Evolutionary conservation across 345 rosid species (phyloP).

Genomic region (Geranium brycei): DNA sequence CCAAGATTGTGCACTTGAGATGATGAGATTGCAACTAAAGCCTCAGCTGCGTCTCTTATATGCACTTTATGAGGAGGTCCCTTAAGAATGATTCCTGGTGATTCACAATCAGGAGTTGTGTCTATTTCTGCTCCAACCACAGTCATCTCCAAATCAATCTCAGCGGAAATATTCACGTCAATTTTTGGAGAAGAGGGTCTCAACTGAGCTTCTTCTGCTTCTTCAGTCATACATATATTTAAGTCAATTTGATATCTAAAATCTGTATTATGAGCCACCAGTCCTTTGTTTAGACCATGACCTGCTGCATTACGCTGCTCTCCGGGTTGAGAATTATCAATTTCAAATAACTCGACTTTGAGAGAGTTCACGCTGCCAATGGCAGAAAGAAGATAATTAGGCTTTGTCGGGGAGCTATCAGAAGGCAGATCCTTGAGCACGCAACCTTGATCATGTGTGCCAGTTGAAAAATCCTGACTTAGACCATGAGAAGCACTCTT

Average conservation of each 20-base stretch:
- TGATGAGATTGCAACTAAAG: conserved; percentile 43
- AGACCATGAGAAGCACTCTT: conserved; percentile 16
- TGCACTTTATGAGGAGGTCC: conserved; percentile 17
- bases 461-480: conserved; percentile 26
- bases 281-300: conserved; percentile 6
- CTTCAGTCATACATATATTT: conserved; percentile 40
- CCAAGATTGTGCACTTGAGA: conserved; percentile 15
- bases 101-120: conserved; percentile 14
- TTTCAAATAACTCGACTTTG: conserved; percentile 10
- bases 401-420: conserved; percentile 5
- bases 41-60: conserved; percentile 41
- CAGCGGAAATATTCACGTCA: conserved; percentile 19
- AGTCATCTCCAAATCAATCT: conserved; percentile 57
- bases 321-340: conserved; percentile 5
- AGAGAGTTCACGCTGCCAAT: conserved; percentile 8
- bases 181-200: conserved; percentile 17
- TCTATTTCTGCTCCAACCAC: conserved; percentile 18
- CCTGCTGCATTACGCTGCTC: conserved; percentile 5
- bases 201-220: conserved; percentile 23
- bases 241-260: conserved; percentile 39
- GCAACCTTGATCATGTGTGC: conserved; percentile 19
- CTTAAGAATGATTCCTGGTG: conserved; percentile 14
- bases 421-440: conserved; percentile 22
- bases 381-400: conserved; percentile 6
- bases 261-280: conserved; percentile 10